These are phyloP conservation scores for Pyrrhoderma noxium DNA, from an alignment of 1,284 basidiomycete genomes.

Conservation along the genomic window DNA sequence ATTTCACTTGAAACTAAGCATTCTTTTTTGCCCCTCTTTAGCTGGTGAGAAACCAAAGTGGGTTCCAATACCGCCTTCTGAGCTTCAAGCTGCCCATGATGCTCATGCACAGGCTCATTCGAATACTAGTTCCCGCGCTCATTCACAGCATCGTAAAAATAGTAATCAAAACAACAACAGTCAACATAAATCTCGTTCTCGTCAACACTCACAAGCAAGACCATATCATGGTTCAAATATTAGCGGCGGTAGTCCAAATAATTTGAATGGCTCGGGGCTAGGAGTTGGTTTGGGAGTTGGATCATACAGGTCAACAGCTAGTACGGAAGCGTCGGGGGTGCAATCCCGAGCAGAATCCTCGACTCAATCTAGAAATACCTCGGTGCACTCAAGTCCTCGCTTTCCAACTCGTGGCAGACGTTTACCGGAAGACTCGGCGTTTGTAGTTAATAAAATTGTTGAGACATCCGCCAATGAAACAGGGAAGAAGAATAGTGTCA, in stretches of 20 bases:
- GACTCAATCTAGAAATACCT: slow-evolving; percentile 15
- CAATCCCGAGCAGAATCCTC: slow-evolving; percentile 15
- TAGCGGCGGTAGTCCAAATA: not conserved
- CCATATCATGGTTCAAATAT: not conserved
- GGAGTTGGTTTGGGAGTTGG: slow-evolving; percentile 1
- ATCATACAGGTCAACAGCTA: not conserved
- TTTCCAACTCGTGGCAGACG: slow-evolving; percentile 10
- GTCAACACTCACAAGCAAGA: slow-evolving; percentile 16
- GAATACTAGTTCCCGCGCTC: slow-evolving; percentile 20
- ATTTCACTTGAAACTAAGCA: too few species aligned
- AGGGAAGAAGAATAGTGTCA: too few species aligned
- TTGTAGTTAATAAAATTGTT: not conserved
- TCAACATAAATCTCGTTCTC: slow-evolving; percentile 12
- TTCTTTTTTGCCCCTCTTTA: too few species aligned
- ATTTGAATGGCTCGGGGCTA: not conserved
- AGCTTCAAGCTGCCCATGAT: slow-evolving; percentile 50
- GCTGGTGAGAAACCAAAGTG: slow-evolving; percentile 52
- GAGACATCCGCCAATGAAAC: not conserved
- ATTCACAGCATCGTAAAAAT: slow-evolving; percentile 14
- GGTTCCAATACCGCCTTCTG: slow-evolving; percentile 48
- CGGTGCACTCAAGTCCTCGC: slow-evolving; percentile 17
- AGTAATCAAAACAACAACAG: not conserved
- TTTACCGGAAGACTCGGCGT: slow-evolving; percentile 12
- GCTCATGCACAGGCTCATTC: slow-evolving; percentile 26
- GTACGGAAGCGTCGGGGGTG: slow-evolving; percentile 1